Evolutionary conservation across 192 early-diverging fungal species (phyloP).

Genomic region (Entomortierella chlamydospora): DNA sequence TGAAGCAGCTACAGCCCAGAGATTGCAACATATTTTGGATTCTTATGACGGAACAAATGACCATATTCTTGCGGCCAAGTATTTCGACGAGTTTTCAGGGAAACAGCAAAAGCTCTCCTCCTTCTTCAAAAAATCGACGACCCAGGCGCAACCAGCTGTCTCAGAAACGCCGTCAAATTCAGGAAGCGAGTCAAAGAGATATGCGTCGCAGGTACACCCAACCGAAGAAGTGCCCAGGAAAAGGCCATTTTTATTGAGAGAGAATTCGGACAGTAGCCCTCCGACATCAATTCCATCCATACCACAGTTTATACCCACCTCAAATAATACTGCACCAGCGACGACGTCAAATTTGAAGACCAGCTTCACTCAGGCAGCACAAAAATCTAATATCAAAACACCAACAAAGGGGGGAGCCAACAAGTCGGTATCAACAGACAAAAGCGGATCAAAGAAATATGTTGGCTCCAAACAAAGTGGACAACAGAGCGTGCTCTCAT

Average conservation of each 20-base stretch:
- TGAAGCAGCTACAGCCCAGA: not conserved
- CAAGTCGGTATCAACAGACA: not conserved
- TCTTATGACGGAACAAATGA: constrained; percentile 32
- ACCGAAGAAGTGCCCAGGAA: constrained; percentile 18
- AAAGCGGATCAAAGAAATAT: constrained; percentile 11
- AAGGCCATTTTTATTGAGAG: constrained; percentile 13
- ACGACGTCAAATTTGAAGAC: not conserved
- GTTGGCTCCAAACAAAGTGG: not conserved
- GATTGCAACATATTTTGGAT: constrained; percentile 16
- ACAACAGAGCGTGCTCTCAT: constrained; percentile 32
- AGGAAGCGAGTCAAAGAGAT: constrained; percentile 13
- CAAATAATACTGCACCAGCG: not conserved
- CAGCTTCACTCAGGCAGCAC: not conserved
- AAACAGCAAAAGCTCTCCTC: constrained; percentile 67
- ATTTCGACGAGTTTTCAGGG: constrained; percentile 68
- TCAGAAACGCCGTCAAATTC: not conserved
- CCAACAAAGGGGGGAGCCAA: not conserved
- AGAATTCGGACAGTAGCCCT: not conserved
- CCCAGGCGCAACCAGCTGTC: not conserved
- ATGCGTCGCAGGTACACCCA: not conserved
- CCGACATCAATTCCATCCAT: not conserved
- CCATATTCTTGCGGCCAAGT: constrained; percentile 63
- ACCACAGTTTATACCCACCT: not conserved
- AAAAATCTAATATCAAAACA: constrained; percentile 13
- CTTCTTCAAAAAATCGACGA: constrained; percentile 56